Conservation (phyloP, 129 eudicot genomes). For the Oenanthe sinensis region DNA sequence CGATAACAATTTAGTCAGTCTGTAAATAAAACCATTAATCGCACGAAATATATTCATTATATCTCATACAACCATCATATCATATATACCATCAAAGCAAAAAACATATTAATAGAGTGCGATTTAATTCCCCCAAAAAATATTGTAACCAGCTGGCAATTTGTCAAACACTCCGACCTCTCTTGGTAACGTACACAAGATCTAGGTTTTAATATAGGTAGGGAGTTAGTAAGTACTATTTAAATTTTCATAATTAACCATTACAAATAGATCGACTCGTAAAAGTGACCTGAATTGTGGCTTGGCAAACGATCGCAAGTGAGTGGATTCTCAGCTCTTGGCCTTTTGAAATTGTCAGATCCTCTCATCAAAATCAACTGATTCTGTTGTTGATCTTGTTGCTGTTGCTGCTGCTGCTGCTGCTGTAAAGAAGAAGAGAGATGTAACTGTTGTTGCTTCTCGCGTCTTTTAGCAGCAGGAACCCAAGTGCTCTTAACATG, state of each 20-base stretch:
- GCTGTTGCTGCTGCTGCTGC: slow-evolving; percentile 17
- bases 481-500: slow-evolving; percentile 11
- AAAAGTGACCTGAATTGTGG: slow-evolving; percentile 6
- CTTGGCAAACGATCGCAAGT: slow-evolving; percentile 6
- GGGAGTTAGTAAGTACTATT: background rate
- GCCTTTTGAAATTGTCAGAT: slow-evolving; percentile 29
- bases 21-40: background rate
- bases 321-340: slow-evolving; percentile 29
- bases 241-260: background rate
- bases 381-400: slow-evolving; percentile 9
- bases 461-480: slow-evolving; percentile 3
- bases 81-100: too few species aligned
- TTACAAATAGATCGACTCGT: background rate
- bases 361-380: slow-evolving; percentile 30
- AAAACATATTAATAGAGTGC: too few species aligned
- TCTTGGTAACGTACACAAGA: too few species aligned
- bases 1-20: background rate
- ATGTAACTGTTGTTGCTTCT: slow-evolving; percentile 5
- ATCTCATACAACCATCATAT: too few species aligned
- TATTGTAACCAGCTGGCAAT: too few species aligned
- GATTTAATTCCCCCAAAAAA: too few species aligned
- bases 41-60: too few species aligned
- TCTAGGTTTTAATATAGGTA: too few species aligned
- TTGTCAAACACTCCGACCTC: too few species aligned
- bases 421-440: slow-evolving; percentile 1